These are phyloP conservation scores for Penicillium turbatum DNA, from an alignment of 495 filamentous ascomycete species.

Conservation along the genomic window DNA sequence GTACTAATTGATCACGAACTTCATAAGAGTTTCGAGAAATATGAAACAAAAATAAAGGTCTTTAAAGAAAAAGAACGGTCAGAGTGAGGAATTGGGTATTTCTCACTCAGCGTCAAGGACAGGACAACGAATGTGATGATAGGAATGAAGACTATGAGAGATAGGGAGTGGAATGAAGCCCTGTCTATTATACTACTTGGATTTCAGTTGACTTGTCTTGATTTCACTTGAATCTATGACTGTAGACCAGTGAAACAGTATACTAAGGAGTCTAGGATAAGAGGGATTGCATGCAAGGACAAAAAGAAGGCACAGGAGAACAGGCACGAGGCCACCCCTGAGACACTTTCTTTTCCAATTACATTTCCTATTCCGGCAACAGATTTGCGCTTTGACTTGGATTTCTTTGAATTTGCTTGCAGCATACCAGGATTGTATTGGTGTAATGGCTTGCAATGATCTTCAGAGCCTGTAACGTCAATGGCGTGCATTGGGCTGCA, in stretches of 20 bases:
- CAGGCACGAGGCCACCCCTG: slow-evolving; percentile 20
- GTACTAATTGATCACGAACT: not conserved
- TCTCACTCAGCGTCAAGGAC: not conserved
- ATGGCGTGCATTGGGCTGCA: slow-evolving; percentile 1
- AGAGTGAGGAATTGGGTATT: not conserved
- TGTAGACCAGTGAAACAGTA: slow-evolving; percentile 23
- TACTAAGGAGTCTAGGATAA: slow-evolving; percentile 7
- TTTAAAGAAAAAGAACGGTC: slow-evolving; percentile 2
- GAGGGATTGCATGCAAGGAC: slow-evolving; percentile 12
- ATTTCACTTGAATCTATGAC: not conserved
- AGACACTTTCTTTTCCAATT: slow-evolving; percentile 21
- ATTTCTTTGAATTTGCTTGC: not conserved
- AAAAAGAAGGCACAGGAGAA: not conserved
- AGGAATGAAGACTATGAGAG: not conserved
- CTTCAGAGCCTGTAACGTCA: not conserved
- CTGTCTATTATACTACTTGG: slow-evolving; percentile 15
- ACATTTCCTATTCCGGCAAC: slow-evolving; percentile 17
- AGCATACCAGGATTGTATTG: not conserved
- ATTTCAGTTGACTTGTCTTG: not conserved
- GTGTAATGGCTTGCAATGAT: not conserved
- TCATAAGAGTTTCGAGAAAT: not conserved
- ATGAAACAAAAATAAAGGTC: not conserved
- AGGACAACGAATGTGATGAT: slow-evolving; percentile 14
- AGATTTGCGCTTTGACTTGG: not conserved
- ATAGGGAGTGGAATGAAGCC: slow-evolving; percentile 3